Evolutionary conservation across 129 eudicot genomes (phyloP), one percentile per base, ranked within the genome.

Genomic region (Pittosporum tobira): DNA sequence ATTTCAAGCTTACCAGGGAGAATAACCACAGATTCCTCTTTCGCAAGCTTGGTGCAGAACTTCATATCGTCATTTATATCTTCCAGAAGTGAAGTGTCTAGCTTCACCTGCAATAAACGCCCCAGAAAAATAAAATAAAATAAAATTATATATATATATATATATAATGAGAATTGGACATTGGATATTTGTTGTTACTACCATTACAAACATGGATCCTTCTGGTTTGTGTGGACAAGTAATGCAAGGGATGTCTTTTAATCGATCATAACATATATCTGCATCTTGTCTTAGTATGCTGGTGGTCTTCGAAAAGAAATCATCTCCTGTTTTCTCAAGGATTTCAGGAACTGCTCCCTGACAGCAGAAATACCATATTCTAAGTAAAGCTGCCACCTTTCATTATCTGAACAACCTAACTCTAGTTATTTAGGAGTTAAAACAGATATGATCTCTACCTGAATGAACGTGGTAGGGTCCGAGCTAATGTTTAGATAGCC

Each of bases 171-270:
- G n/a, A n/a, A n/a, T n/a, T n/a, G n/a, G n/a, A 22, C 59, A 23
- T 53, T 2, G 0, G 27, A n/a, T 25, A 6, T 18, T 30, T 43
- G 27, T 28, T 1, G 18, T 36, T 27, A 15, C 47, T 54, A 77
- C 82, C 82, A 77, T 71, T 20, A 57, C 46, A 66, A 61, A 61
- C 77, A 76, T 71, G 46, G 82, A 65, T 66, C 82, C 82, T 66
- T 76, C 71, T 11, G 82, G 77, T 71, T 71, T 76, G 48, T 16
- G 22, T 31, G 74, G 73, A 62, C 71, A 76, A 31, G 59, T 20
- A 37, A 76, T 47, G 45, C 63, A 45, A 47, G 77, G 74, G 26
- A 76, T 76, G 27, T 62, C 68, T 15, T 48, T 55, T 9, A 76
- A 4, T 20, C 27, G 14, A 26, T 51, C 63, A 57, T 61, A 71